A percentile compares a stretch with the other conserved stretches of the same genome.
Evolutionary conservation across 257 asterid species (phyloP).

Genomic region (Nicotiana sylvestris): DNA sequence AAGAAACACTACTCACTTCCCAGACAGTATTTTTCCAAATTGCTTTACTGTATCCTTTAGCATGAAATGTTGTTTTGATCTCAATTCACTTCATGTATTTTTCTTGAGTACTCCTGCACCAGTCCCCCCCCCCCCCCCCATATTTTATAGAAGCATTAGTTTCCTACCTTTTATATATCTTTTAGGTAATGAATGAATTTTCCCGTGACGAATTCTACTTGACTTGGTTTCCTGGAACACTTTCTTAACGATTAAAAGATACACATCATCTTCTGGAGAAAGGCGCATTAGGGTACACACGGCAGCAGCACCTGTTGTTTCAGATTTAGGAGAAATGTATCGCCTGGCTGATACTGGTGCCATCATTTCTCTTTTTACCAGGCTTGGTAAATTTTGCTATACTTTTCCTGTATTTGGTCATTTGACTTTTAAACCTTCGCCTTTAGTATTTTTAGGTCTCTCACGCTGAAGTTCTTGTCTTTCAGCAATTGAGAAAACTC

Average conservation of each 20-base stretch:
- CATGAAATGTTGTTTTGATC: neutral
- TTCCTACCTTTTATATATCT: neutral
- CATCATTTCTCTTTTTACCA: conserved; percentile 64
- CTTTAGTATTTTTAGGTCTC: neutral
- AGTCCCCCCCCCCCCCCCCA: neutral
- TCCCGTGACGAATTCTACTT: neutral
- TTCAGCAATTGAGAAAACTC: conserved; percentile 93
- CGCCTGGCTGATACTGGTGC: conserved; percentile 96
- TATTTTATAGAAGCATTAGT: neutral
- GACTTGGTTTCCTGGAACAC: conserved; percentile 1
- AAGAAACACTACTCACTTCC: conserved; percentile 82
- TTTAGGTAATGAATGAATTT: neutral
- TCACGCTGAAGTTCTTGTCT: neutral
- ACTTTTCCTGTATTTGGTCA: neutral
- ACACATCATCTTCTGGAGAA: conserved; percentile 97
- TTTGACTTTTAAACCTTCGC: neutral
- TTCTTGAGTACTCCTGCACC: neutral
- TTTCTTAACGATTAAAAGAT: conserved; percentile 66
- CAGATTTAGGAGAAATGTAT: conserved; percentile 92
- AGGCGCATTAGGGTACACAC: conserved; percentile 98
- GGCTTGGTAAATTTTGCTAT: conserved; percentile 64
- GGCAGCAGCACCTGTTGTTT: conserved; percentile 93
- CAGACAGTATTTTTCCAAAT: conserved; percentile 90
- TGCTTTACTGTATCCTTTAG: conserved; percentile 88
- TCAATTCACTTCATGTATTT: neutral